Base-by-base conservation (phyloP, 139 green algal genomes). In the Micractinium sp. region DNA sequence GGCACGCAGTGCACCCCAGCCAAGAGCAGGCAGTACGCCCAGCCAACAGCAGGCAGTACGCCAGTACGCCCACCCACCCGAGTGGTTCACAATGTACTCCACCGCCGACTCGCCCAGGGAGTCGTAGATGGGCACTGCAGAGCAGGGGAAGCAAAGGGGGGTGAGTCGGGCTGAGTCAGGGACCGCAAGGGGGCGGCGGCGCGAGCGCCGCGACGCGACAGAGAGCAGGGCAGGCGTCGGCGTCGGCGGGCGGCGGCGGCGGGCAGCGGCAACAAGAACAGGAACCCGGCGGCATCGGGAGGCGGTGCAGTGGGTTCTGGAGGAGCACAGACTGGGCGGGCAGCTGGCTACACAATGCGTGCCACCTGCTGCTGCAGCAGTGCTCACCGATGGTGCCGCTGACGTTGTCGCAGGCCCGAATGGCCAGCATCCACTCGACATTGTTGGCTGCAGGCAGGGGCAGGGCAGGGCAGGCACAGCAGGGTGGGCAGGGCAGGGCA, bases 71-170 rank as follows among this genome's bases (percentile, higher is more conserved):
- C 12, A 86, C 85, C 13, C 83, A 82, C 89, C 91, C 31, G 94
- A 93, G 90, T 99, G 97, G 78, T 96, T 96, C 20, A 98, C 77
- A 86, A 99, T 98, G 93, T 96, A 99, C 91, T 99, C 95, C 22
- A 99, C 92, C 0, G 97, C 95, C 14, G 90, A 91, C 85, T 97
- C 96, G 35, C 97, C 97, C 86, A 99, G 93, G 0, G 95, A 96
- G 88, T 99, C 97, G 85, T 99, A 99, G 78, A 99, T 92, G 0
- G 97, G 97, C 63, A 99, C 97, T 93, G 90, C 86, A 71, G 12
- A 23, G 85, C 16, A 13, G n/a, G 71, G 63, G 12, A 15, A 5
- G 19, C 16, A 3, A 3, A 41, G 35, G 29, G 63, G 2, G 63
- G 63, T 3, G 80, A 16, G 80, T 39, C 23, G 25, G 80, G 47